phyloP scores from a whole-genome alignment of 805 yeast genomes.

The Metschnikowia kofuensis region DNA sequence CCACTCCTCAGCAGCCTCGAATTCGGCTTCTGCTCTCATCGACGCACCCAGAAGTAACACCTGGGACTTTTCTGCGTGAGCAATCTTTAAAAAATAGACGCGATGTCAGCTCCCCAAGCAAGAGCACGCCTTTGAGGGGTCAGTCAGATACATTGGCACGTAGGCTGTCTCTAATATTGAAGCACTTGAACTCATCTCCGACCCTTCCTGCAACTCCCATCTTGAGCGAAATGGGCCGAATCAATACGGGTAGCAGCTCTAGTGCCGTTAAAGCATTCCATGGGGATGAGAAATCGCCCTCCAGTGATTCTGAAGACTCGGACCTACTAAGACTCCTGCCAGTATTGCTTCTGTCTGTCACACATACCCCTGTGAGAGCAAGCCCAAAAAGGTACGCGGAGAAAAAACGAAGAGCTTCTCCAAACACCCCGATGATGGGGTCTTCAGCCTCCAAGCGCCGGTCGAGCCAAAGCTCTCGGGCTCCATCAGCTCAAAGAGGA shows the following conservation, averaged over 20 bases:
- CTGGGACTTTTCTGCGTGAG: neutral
- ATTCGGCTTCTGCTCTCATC: constrained; percentile 7
- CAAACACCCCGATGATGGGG: constrained; percentile 11
- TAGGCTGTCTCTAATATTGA: constrained; percentile 32
- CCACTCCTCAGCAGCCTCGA: constrained; percentile 11
- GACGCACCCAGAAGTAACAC: constrained; percentile 1
- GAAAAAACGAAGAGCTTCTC: constrained; percentile 9
- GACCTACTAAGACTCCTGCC: constrained; percentile 18
- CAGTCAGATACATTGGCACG: constrained; percentile 11
- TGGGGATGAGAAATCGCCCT: neutral
- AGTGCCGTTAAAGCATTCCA: constrained; percentile 5
- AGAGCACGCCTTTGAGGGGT: constrained; percentile 6
- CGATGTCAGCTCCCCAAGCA: constrained; percentile 7
- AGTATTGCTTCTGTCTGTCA: constrained; percentile 8
- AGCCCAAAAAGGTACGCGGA: constrained; percentile 1
- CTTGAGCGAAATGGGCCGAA: constrained; percentile 33
- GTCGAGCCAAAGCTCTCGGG: constrained; percentile 1
- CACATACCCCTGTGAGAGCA: constrained; percentile 7
- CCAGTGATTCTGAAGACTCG: constrained; percentile 8
- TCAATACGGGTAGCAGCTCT: constrained; percentile 15
- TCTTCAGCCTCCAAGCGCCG: constrained; percentile 3
- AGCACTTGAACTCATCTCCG: constrained; percentile 40
- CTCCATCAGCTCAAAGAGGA: constrained; percentile 8
- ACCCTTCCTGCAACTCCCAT: constrained; percentile 45
- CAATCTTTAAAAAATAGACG: constrained; percentile 1